Percentiles rank a stretch among this genome's conserved stretches.
Conservation (phyloP, 208 protist genomes). For the Acanthamoeba healyi region DNA sequence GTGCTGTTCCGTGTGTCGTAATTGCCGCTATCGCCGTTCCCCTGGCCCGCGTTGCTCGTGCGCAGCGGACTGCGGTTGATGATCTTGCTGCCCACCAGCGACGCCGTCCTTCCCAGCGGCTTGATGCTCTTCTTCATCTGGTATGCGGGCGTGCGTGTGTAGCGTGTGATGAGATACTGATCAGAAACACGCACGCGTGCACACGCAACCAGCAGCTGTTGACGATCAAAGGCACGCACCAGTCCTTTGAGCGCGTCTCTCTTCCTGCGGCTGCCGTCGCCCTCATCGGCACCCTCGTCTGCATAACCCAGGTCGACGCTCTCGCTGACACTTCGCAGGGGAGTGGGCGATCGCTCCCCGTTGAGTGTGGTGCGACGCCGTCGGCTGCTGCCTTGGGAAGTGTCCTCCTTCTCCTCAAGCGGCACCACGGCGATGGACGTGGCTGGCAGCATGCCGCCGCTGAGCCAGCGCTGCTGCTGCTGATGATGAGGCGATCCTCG, state of each 20-base stretch:
- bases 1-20: neutral
- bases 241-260: neutral
- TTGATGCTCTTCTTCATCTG: conserved; percentile 22
- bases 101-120: neutral
- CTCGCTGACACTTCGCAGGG: too few relatives aligned
- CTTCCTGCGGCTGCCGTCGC: conserved; percentile 14
- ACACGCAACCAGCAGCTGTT: too few relatives aligned
- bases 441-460: too few relatives aligned
- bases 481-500: neutral
- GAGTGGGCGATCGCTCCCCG: too few relatives aligned
- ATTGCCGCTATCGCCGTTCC: neutral
- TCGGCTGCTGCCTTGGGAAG: too few relatives aligned
- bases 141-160: too few relatives aligned
- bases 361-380: too few relatives aligned
- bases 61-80: neutral
- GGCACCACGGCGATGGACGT: too few relatives aligned
- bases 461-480: neutral
- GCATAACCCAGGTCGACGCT: too few relatives aligned
- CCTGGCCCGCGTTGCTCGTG: neutral
- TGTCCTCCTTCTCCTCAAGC: too few relatives aligned
- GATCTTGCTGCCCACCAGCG: conserved; percentile 9
- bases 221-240: neutral
- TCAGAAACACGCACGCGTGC: too few relatives aligned
- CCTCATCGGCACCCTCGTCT: neutral
- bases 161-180: too few relatives aligned